Evolutionary conservation across 225 moss, liverwort and hornwort species (phyloP).

Genomic region (Pseudisothecium myosuroides): DNA sequence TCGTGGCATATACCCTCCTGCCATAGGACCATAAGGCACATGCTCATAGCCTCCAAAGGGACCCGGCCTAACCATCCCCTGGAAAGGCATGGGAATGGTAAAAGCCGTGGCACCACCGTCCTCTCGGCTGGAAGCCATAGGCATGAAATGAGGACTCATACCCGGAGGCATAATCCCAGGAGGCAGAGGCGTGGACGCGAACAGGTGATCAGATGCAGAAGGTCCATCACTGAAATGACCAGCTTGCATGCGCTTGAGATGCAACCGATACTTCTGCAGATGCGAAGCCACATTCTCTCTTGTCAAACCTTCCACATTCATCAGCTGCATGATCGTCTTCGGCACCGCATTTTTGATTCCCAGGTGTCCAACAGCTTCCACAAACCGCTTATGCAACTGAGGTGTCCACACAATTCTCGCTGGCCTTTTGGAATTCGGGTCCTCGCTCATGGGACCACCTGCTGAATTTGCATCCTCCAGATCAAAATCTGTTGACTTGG

Average conservation of each 20-base stretch:
- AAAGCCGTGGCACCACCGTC: slow-evolving; percentile 37
- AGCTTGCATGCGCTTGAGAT: slow-evolving; percentile 79
- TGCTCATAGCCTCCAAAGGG: slow-evolving; percentile 58
- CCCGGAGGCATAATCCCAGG: slow-evolving; percentile 33
- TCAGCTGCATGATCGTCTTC: slow-evolving; percentile 95
- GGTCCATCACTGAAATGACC: slow-evolving; percentile 64
- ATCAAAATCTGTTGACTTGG: slow-evolving; percentile 34
- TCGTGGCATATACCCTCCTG: slow-evolving; percentile 40
- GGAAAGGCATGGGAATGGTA: slow-evolving; percentile 38
- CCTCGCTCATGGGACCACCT: slow-evolving; percentile 41
- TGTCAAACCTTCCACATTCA: slow-evolving; percentile 93
- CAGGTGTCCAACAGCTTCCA: slow-evolving; percentile 83
- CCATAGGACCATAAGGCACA: slow-evolving; percentile 40
- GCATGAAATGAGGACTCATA: slow-evolving; percentile 40
- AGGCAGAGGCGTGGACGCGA: slow-evolving; percentile 63
- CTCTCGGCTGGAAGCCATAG: slow-evolving; percentile 39
- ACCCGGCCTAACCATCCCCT: slow-evolving; percentile 30
- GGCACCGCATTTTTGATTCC: slow-evolving; percentile 96
- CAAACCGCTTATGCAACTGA: slow-evolving; percentile 85
- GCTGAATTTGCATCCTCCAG: slow-evolving; percentile 66
- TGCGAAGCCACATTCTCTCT: slow-evolving; percentile 93
- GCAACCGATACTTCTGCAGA: slow-evolving; percentile 81
- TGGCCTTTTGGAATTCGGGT: slow-evolving; percentile 41
- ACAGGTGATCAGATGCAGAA: slow-evolving; percentile 66
- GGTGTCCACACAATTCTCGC: slow-evolving; percentile 87